Evolutionary conservation across 2,329 filamentous ascomycete species (phyloP).

Genomic region (Neophaeococcomyces mojaviensis): DNA sequence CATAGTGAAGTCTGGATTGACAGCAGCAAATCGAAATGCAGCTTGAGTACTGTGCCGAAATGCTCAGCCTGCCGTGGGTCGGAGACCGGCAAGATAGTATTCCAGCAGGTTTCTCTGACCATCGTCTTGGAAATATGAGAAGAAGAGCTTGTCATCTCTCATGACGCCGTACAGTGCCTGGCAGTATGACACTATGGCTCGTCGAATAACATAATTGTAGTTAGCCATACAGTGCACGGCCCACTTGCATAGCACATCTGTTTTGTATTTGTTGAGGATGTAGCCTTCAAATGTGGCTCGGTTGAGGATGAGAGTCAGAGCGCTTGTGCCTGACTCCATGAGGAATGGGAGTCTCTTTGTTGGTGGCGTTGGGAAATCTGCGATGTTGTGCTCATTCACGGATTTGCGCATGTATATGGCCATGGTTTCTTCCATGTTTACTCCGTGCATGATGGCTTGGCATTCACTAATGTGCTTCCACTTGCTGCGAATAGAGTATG

Average conservation of each 20-base stretch:
- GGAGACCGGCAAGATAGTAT: constrained; percentile 13
- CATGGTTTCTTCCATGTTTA: constrained; percentile 14
- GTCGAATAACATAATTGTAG: constrained; percentile 16
- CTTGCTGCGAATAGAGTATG: too few species aligned
- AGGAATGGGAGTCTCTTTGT: constrained; percentile 16
- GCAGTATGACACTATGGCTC: constrained; percentile 16
- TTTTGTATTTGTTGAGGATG: constrained; percentile 15
- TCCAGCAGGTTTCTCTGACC: constrained; percentile 19
- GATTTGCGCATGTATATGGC: constrained; percentile 13
- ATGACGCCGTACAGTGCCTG: constrained; percentile 16
- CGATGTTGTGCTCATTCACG: constrained; percentile 14
- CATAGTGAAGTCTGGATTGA: too few species aligned
- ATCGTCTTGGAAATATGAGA: constrained; percentile 18
- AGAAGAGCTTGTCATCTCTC: constrained; percentile 18
- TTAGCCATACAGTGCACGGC: constrained; percentile 14
- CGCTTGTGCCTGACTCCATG: constrained; percentile 15
- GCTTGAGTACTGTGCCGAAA: too few species aligned
- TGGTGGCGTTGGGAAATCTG: constrained; percentile 12
- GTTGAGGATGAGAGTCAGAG: constrained; percentile 14
- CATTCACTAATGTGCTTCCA: too few species aligned
- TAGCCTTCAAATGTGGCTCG: constrained; percentile 8
- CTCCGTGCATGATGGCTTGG: too few species aligned
- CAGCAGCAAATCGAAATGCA: too few species aligned
- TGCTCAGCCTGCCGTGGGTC: too few species aligned
- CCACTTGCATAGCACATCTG: constrained; percentile 15